These are phyloP conservation scores for Dispira parvispora DNA, from an alignment of 192 early-diverging fungal genomes.

Conservation along the genomic window DNA sequence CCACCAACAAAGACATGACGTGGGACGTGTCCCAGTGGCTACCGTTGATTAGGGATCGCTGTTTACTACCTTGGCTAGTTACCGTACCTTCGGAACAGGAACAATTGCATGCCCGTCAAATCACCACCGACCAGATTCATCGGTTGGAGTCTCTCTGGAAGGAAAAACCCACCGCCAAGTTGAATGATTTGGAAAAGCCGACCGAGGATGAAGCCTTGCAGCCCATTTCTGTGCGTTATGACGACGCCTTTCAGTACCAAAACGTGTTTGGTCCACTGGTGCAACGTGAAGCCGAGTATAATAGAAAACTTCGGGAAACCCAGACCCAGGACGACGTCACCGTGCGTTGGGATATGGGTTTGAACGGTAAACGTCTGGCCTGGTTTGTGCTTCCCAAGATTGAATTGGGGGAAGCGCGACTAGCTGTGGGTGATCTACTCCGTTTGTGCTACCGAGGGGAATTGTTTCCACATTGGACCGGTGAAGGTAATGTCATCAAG, in stretches of 20 bases:
- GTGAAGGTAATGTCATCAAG: slow-evolving; percentile 84
- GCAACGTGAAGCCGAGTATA: slow-evolving; percentile 88
- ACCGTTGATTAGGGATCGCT: slow-evolving; percentile 89
- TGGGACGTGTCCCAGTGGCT: slow-evolving; percentile 97
- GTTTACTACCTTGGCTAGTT: slow-evolving; percentile 88
- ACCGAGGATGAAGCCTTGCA: slow-evolving; percentile 62
- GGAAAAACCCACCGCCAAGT: slow-evolving; percentile 45
- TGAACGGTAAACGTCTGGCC: slow-evolving; percentile 82
- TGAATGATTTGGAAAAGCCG: slow-evolving; percentile 68
- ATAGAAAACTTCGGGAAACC: slow-evolving; percentile 71
- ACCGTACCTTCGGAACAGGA: slow-evolving; percentile 76
- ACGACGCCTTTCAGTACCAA: slow-evolving; percentile 96
- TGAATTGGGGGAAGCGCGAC: slow-evolving; percentile 69
- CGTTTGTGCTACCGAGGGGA: slow-evolving; percentile 74
- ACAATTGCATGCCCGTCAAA: slow-evolving; percentile 62
- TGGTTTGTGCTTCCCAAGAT: slow-evolving; percentile 88
- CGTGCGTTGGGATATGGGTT: slow-evolving; percentile 93
- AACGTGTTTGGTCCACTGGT: slow-evolving; percentile 90
- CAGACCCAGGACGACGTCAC: slow-evolving; percentile 89
- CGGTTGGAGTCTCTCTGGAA: slow-evolving; percentile 86
- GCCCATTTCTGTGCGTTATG: slow-evolving; percentile 71
- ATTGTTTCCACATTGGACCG: slow-evolving; percentile 64
- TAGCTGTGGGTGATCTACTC: slow-evolving; percentile 92
- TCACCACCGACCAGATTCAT: slow-evolving; percentile 68
- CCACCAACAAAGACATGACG: slow-evolving; percentile 79